These are phyloP conservation scores for Trypanosoma melophagium DNA, from an alignment of 208 protist genomes.

Conservation along the genomic window DNA sequence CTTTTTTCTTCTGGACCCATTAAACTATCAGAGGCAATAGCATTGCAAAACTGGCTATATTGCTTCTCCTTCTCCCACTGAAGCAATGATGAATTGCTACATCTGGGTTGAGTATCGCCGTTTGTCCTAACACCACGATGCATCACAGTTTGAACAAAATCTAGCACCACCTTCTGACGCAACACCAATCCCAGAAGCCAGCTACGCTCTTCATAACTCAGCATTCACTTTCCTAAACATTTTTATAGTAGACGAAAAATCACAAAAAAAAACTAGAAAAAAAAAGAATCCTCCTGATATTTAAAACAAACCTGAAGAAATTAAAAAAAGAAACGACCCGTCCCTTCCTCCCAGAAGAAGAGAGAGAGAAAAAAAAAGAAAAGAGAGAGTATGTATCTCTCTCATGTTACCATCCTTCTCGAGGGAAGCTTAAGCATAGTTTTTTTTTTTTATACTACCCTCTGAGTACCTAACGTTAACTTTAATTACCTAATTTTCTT, in stretches of 20 bases:
- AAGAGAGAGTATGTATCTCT: background rate
- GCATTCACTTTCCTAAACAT: slow-evolving; percentile 8
- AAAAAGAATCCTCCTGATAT: background rate
- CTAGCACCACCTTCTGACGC: slow-evolving; percentile 11
- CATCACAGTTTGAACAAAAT: slow-evolving; percentile 9
- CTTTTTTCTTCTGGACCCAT: slow-evolving; percentile 9
- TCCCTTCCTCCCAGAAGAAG: background rate
- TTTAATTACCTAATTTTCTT: slow-evolving; percentile 22
- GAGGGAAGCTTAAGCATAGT: slow-evolving; percentile 6
- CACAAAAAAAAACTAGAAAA: background rate
- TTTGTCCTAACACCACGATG: background rate
- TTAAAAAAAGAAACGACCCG: background rate
- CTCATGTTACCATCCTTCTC: background rate
- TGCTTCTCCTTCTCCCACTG: slow-evolving; percentile 7
- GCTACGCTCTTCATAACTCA: slow-evolving; percentile 14
- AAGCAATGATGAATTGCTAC: background rate
- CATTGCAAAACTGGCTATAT: slow-evolving; percentile 4
- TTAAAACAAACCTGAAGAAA: too few species aligned
- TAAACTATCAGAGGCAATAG: slow-evolving; percentile 6
- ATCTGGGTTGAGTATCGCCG: background rate
- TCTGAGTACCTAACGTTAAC: slow-evolving; percentile 20
- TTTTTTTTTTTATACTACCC: slow-evolving; percentile 26
- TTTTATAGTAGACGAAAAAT: background rate
- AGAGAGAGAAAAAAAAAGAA: background rate
- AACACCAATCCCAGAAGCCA: slow-evolving; percentile 1